Percentiles rank a stretch among this genome's conserved stretches.
Evolutionary conservation across 768 basidiomycete genomes (phyloP).

Genomic region (Asterophora parasitica): DNA sequence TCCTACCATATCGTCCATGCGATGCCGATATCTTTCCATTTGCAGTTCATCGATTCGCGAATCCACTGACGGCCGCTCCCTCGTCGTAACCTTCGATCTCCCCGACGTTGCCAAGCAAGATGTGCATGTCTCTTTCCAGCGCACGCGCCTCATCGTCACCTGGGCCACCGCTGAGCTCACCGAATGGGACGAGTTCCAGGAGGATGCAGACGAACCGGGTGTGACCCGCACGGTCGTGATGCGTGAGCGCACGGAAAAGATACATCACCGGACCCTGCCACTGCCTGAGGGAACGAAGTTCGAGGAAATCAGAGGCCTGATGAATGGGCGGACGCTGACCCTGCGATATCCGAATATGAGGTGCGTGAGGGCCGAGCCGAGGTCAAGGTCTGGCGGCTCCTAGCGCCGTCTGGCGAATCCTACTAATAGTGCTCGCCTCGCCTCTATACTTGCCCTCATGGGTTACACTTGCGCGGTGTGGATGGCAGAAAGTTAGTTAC

Average conservation of each 20-base stretch:
- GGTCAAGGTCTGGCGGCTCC: slow-evolving; percentile 38
- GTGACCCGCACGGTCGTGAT: slow-evolving; percentile 31
- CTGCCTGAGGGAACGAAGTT: slow-evolving; percentile 77
- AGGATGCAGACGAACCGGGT: slow-evolving; percentile 33
- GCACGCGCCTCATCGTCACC: slow-evolving; percentile 55
- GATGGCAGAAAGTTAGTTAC: too few species aligned
- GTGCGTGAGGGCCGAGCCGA: slow-evolving; percentile 39
- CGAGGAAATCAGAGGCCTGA: slow-evolving; percentile 66
- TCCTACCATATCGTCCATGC: too few species aligned
- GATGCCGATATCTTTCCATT: slow-evolving; percentile 14
- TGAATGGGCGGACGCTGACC: slow-evolving; percentile 55
- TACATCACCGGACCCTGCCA: slow-evolving; percentile 63
- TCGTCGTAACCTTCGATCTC: slow-evolving; percentile 69
- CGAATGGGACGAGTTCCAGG: slow-evolving; percentile 43
- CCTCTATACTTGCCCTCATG: too few species aligned
- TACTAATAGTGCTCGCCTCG: too few species aligned
- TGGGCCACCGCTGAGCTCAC: slow-evolving; percentile 59
- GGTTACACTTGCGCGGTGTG: too few species aligned
- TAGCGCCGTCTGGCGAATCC: slow-evolving; percentile 12
- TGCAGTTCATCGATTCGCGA: slow-evolving; percentile 64
- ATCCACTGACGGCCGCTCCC: slow-evolving; percentile 64
- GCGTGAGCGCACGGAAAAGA: slow-evolving; percentile 58
- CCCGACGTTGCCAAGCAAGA: slow-evolving; percentile 67
- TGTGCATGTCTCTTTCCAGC: slow-evolving; percentile 70
- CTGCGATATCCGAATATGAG: slow-evolving; percentile 65